Evolutionary conservation across 352 stramenopile genomes (phyloP).

Genomic region (Pythium scleroteichum): DNA sequence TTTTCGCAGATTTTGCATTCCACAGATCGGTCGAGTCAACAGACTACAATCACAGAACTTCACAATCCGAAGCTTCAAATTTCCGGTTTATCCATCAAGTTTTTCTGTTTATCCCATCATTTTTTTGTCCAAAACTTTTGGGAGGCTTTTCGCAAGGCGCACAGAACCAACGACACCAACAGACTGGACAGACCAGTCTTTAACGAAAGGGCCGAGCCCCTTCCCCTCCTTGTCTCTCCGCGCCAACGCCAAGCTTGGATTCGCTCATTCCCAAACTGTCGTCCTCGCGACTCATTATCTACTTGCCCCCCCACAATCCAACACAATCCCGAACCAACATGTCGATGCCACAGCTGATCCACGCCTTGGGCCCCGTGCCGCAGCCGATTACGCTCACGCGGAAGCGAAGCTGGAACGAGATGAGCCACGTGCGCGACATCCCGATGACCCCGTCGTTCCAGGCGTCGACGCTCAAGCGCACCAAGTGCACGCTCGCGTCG

Average conservation of each 20-base stretch:
- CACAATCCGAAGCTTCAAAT: not conserved
- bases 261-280: not conserved
- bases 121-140: conserved; percentile 5
- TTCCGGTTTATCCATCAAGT: not conserved
- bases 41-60: conserved; percentile 7
- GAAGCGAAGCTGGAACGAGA: conserved; percentile 18
- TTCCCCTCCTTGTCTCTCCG: not conserved
- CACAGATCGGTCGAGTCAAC: conserved; percentile 1
- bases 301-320: not conserved
- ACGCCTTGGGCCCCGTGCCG: not conserved
- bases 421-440: conserved; percentile 12
- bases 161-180: conserved; percentile 14
- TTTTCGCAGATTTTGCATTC: conserved; percentile 11
- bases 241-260: not conserved
- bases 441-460: not conserved
- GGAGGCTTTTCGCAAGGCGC: not conserved
- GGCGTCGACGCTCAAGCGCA: conserved; percentile 4
- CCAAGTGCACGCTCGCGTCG: conserved; percentile 15
- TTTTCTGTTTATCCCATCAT: not conserved
- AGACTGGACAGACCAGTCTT: not conserved
- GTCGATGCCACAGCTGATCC: not conserved
- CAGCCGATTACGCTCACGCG: conserved; percentile 10
- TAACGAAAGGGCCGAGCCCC: not conserved
- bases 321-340: not conserved
- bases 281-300: not conserved